Percentiles rank a stretch among this genome's conserved stretches.
These are phyloP conservation scores for Fusarium armeniacum DNA, from an alignment of 2,329 filamentous ascomycete species.

Conservation along the genomic window DNA sequence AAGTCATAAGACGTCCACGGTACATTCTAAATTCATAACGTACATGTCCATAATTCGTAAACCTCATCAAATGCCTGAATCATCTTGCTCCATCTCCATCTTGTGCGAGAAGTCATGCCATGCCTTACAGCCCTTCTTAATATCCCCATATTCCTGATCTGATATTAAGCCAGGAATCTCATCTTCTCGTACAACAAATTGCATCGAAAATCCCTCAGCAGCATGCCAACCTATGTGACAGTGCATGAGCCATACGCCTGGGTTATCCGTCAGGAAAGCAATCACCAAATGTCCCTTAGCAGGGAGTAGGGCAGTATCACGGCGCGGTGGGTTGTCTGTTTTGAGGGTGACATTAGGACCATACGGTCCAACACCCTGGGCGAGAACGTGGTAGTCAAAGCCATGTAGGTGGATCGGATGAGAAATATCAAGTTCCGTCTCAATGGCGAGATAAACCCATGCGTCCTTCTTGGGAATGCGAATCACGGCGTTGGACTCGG, in stretches of 20 bases:
- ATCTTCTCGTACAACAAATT: slow-evolving; percentile 45
- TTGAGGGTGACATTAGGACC: slow-evolving; percentile 40
- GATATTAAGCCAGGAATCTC: slow-evolving; percentile 41
- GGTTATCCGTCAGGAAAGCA: slow-evolving; percentile 64
- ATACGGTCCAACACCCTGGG: slow-evolving; percentile 48
- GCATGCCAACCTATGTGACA: slow-evolving; percentile 60
- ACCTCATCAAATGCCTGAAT: slow-evolving; percentile 38
- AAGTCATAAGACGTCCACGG: not conserved
- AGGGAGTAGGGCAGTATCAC: slow-evolving; percentile 66
- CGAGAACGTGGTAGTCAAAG: slow-evolving; percentile 53
- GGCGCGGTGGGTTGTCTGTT: slow-evolving; percentile 62
- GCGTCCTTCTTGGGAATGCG: slow-evolving; percentile 46
- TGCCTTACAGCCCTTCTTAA: slow-evolving; percentile 32
- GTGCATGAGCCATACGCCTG: slow-evolving; percentile 65
- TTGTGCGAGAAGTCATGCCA: slow-evolving; percentile 34
- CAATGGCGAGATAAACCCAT: slow-evolving; percentile 53
- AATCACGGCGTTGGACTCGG: slow-evolving; percentile 50
- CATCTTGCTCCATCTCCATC: slow-evolving; percentile 39
- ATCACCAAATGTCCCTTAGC: slow-evolving; percentile 62
- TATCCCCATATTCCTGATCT: slow-evolving; percentile 26
- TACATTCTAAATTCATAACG: not conserved
- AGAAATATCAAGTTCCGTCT: slow-evolving; percentile 46
- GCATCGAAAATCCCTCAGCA: slow-evolving; percentile 44
- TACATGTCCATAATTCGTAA: not conserved
- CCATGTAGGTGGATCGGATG: slow-evolving; percentile 58